Evolutionary conservation across 1,284 basidiomycete species (phyloP).

Genomic region (Leucoagaricus sp.): DNA sequence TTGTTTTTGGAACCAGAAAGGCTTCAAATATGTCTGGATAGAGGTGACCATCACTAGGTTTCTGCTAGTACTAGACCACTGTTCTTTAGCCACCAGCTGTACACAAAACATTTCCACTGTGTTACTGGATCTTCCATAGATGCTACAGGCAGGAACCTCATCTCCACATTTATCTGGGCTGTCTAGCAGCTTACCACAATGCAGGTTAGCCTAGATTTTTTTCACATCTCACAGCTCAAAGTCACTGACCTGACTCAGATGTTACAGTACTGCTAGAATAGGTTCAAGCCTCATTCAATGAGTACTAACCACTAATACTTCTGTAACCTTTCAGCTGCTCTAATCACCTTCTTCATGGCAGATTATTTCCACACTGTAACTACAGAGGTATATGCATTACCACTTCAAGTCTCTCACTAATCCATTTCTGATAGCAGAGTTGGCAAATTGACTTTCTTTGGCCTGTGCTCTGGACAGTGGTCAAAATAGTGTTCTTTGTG

Average conservation of each 20-base stretch:
- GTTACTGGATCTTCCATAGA: no score
- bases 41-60: no score
- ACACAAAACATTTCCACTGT: no score
- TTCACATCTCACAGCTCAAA: not conserved
- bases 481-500: slow-evolving; percentile 1
- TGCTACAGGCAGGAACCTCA: not conserved
- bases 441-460: not conserved
- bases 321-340: not conserved
- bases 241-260: not conserved
- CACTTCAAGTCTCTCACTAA: not conserved
- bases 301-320: not conserved
- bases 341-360: not conserved
- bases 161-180: not conserved
- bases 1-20: no score
- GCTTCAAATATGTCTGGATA: no score
- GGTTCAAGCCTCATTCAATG: not conserved
- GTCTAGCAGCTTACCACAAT: not conserved
- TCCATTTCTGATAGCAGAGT: not conserved
- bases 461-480: not conserved
- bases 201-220: not conserved
- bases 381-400: not conserved
- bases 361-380: slow-evolving; percentile 3
- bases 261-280: not conserved
- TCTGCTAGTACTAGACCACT: no score
- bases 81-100: no score